These are phyloP conservation scores for Cercospora sesami DNA, from an alignment of 2,329 filamentous ascomycete species.

Conservation along the genomic window DNA sequence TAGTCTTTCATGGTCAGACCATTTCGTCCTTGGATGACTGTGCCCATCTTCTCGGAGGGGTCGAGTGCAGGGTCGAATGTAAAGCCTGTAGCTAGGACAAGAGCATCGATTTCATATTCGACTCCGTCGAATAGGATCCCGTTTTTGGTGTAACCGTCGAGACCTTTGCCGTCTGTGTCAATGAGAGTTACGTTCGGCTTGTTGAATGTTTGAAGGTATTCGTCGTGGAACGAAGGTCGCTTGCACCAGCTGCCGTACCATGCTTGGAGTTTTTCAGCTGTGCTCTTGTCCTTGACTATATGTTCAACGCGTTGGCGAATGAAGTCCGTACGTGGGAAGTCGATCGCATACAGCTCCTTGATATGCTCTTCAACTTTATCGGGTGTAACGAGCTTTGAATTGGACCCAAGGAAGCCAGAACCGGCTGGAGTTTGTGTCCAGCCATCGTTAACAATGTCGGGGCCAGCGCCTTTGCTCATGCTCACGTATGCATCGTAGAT, in stretches of 20 bases:
- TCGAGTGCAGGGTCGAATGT: not conserved
- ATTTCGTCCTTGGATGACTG: not conserved
- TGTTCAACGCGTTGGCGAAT: not conserved
- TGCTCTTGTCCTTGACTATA: not conserved
- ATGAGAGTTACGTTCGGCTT: not conserved
- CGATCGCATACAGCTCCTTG: not conserved
- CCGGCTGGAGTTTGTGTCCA: not conserved
- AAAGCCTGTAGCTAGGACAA: not conserved
- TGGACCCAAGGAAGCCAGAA: not conserved
- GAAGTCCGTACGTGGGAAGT: not conserved
- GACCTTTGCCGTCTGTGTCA: not conserved
- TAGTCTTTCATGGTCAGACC: not conserved
- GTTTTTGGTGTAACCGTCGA: not conserved
- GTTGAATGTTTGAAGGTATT: not conserved
- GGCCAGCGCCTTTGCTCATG: not conserved
- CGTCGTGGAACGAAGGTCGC: not conserved
- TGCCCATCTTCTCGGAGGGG: not conserved
- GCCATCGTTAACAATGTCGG: not conserved
- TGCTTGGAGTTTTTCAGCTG: not conserved
- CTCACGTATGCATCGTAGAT: not conserved
- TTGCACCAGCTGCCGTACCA: not conserved
- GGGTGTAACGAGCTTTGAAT: not conserved
- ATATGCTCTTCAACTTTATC: not conserved
- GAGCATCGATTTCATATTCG: not conserved
- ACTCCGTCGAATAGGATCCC: not conserved